These are phyloP conservation scores for Sporothrix curviconia DNA, from an alignment of 2,329 filamentous ascomycete genomes.

Conservation along the genomic window DNA sequence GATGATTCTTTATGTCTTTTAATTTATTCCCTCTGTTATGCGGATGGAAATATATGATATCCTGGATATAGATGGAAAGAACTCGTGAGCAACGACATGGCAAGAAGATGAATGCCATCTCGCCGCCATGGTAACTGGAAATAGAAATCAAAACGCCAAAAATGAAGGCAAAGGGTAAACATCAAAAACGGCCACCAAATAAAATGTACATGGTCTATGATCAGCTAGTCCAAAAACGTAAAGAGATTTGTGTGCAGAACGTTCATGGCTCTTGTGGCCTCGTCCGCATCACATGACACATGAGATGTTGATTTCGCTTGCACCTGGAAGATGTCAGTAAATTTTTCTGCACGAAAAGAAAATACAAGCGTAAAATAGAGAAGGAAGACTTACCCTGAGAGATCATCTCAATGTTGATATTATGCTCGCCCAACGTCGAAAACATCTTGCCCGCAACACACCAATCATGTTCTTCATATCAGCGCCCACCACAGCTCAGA, in stretches of 20 bases:
- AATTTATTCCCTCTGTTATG: too few relatives aligned
- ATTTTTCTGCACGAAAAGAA: constrained; percentile 12
- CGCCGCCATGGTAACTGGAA: too few relatives aligned
- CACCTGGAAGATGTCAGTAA: constrained; percentile 48
- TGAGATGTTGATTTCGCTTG: constrained; percentile 98
- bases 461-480: constrained; percentile 98
- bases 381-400: constrained; percentile 66
- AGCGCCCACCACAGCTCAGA: constrained; percentile 82
- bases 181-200: not conserved
- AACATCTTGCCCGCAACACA: constrained; percentile 92
- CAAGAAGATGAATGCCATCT: not conserved
- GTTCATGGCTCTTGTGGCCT: constrained; percentile 89
- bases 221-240: constrained; percentile 74
- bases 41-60: too few relatives aligned
- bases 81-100: too few relatives aligned
- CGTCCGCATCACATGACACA: constrained; percentile 90
- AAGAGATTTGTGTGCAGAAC: constrained; percentile 95
- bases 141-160: constrained; percentile 2
- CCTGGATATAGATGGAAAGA: too few relatives aligned
- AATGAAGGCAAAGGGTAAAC: not conserved
- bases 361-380: not conserved
- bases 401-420: constrained; percentile 99
- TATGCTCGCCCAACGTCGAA: constrained; percentile 83
- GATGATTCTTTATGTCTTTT: too few relatives aligned
- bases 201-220: too few relatives aligned